Conservation (phyloP, 441 rosid genomes). For the Gossypium schwendimanii region DNA sequence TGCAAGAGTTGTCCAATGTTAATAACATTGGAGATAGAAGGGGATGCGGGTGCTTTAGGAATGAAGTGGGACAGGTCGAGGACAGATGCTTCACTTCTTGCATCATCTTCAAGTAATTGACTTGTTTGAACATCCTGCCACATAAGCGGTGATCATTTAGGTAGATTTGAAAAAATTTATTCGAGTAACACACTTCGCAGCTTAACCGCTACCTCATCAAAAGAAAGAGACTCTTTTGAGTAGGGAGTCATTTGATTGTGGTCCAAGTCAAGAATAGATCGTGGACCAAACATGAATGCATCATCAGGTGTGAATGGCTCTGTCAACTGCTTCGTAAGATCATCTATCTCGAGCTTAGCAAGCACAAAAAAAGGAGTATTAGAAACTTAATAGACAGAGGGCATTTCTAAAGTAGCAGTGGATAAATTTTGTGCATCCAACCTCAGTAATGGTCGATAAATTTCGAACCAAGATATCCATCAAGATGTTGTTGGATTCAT, state of each 20-base stretch:
- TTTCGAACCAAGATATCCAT: conserved; percentile 40
- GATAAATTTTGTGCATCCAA: conserved; percentile 13
- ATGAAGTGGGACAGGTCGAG: conserved; percentile 42
- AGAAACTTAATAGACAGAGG: conserved; percentile 6
- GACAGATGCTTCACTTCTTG: conserved; percentile 71
- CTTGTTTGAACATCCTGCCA: conserved; percentile 55
- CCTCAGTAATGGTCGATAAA: conserved; percentile 57
- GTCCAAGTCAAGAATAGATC: conserved; percentile 35
- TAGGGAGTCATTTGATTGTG: conserved; percentile 36
- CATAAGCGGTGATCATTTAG: background rate
- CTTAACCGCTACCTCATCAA: conserved; percentile 55
- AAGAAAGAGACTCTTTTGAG: conserved; percentile 79
- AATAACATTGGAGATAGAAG: conserved; percentile 38
- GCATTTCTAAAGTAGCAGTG: background rate
- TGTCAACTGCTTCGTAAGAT: conserved; percentile 46
- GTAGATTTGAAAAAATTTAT: background rate
- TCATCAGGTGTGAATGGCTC: conserved; percentile 89
- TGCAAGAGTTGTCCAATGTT: conserved; percentile 88
- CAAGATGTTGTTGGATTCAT: conserved; percentile 41
- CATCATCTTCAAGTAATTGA: conserved; percentile 52
- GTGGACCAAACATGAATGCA: conserved; percentile 63
- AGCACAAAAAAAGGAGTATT: conserved; percentile 14
- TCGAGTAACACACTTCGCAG: too few species aligned
- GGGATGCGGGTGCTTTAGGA: conserved; percentile 33
- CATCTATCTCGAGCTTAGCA: conserved; percentile 55